Evolutionary conservation across 73 alveolate genomes (phyloP).

Genomic region (Tetrahymena borealis): DNA sequence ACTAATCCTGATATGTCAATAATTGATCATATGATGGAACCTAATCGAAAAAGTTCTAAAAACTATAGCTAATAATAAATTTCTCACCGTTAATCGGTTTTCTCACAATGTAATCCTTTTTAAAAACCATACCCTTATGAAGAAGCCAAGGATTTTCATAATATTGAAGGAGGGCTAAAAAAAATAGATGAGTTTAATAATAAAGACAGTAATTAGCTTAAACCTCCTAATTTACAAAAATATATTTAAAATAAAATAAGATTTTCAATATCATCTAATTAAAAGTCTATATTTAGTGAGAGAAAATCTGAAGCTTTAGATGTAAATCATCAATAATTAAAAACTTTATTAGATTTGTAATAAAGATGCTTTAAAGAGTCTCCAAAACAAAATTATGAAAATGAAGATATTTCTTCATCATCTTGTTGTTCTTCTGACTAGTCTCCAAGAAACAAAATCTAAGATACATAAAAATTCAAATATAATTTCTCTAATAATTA

Average conservation of each 20-base stretch:
- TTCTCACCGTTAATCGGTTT: neutral
- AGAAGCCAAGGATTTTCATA: neutral
- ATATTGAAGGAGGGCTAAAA: neutral
- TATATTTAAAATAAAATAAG: neutral
- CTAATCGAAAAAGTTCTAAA: neutral
- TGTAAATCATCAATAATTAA: neutral
- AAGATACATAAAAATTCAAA: neutral
- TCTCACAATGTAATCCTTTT: neutral
- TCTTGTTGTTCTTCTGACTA: neutral
- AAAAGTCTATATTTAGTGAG: neutral
- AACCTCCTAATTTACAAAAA: neutral
- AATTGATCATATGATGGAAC: neutral
- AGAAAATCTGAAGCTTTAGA: neutral
- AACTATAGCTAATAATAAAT: neutral
- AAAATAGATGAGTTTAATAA: neutral
- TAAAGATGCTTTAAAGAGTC: too few relatives aligned
- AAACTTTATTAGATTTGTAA: neutral
- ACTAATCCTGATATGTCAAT: neutral
- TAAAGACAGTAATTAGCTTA: neutral
- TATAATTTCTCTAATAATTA: neutral
- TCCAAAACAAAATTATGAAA: neutral
- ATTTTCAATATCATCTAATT: neutral
- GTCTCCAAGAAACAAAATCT: neutral
- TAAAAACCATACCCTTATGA: neutral
- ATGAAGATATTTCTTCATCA: neutral